Evolutionary conservation across 1,139 yeast species (phyloP).

Genomic region (Pneumocystis sp.): DNA sequence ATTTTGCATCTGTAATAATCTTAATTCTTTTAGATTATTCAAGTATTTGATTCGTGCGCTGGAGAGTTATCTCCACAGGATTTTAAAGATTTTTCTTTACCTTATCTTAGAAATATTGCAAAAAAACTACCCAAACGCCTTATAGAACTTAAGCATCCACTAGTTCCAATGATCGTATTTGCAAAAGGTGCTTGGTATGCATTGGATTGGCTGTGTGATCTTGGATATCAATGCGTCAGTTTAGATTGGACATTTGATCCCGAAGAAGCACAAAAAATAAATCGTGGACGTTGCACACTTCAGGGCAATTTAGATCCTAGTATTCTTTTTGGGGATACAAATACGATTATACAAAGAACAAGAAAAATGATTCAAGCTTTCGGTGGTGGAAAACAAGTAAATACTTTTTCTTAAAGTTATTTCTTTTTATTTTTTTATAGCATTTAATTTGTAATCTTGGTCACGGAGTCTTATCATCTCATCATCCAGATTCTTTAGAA

Average conservation of each 20-base stretch:
- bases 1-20: background rate
- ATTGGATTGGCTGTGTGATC: conserved; percentile 62
- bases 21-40: conserved; percentile 42
- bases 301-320: conserved; percentile 98
- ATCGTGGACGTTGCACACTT: conserved; percentile 62
- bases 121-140: conserved; percentile 53
- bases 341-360: conserved; percentile 62
- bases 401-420: conserved; percentile 17
- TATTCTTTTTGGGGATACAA: conserved; percentile 76
- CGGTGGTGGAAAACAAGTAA: conserved; percentile 70
- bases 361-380: conserved; percentile 79
- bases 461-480: conserved; percentile 94
- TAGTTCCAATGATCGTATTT: conserved; percentile 75
- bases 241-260: conserved; percentile 89
- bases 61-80: conserved; percentile 88
- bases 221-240: conserved; percentile 80
- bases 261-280: conserved; percentile 65
- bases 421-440: conserved; percentile 19
- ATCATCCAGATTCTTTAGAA: conserved; percentile 79
- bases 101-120: conserved; percentile 68
- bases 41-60: conserved; percentile 95
- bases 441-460: conserved; percentile 75
- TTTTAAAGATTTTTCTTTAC: conserved; percentile 74
- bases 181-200: conserved; percentile 99
- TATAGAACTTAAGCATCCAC: conserved; percentile 56